Percentiles rank a stretch among this genome's conserved stretches.
Evolutionary conservation across 1,139 yeast genomes (phyloP).

Genomic region (Wickerhamomyces sp.): DNA sequence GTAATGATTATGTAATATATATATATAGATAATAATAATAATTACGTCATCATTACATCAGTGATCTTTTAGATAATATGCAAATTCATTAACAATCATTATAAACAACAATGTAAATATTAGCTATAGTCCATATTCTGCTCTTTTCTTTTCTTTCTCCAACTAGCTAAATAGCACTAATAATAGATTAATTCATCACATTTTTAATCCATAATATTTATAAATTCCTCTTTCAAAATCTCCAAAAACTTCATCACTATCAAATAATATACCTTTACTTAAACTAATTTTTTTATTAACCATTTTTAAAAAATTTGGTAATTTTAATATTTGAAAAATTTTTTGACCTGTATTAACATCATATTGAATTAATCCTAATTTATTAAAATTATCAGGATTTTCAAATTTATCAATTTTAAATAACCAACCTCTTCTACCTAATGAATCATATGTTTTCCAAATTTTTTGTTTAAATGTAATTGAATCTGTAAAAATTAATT

Average conservation of each 20-base stretch:
- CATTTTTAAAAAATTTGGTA: slow-evolving; percentile 56
- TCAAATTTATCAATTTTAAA: slow-evolving; percentile 42
- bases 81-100: background rate
- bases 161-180: too few relatives aligned
- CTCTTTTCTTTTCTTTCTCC: too few relatives aligned
- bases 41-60: too few relatives aligned
- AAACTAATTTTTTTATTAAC: slow-evolving; percentile 62
- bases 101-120: too few relatives aligned
- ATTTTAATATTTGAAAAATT: slow-evolving; percentile 47
- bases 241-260: slow-evolving; percentile 55
- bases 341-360: slow-evolving; percentile 67
- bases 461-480: slow-evolving; percentile 43
- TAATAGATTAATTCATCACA: too few relatives aligned
- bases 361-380: slow-evolving; percentile 39
- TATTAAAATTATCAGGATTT: slow-evolving; percentile 29
- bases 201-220: slow-evolving; percentile 49
- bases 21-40: too few relatives aligned
- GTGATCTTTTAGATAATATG: background rate
- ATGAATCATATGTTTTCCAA: slow-evolving; percentile 42
- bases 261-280: slow-evolving; percentile 43
- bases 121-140: too few relatives aligned
- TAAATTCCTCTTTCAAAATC: slow-evolving; percentile 69
- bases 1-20: too few relatives aligned
- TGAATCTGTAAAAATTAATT: slow-evolving; percentile 29
- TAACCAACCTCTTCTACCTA: slow-evolving; percentile 82